A percentile compares a stretch with the other conserved stretches of the same genome.
These are phyloP conservation scores for Monilinia fructigena DNA, from an alignment of 2,329 filamentous ascomycete species.

Conservation along the genomic window DNA sequence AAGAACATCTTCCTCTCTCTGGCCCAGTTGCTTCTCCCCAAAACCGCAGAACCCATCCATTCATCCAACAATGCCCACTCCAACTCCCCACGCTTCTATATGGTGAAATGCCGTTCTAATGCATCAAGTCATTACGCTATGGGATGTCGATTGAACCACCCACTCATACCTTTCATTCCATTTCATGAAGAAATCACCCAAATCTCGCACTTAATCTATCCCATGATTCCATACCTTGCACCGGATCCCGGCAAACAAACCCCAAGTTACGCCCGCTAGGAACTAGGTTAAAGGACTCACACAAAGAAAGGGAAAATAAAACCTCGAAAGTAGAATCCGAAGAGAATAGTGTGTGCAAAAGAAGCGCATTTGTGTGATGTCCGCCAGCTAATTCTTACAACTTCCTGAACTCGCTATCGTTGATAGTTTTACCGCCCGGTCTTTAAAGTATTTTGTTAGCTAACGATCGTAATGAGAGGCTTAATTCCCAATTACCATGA, in stretches of 20 bases:
- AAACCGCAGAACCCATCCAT: not conserved
- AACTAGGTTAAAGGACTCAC: not conserved
- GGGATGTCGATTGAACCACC: not conserved
- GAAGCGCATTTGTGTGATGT: not conserved
- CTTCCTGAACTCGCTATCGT: not conserved
- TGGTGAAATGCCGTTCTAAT: slow-evolving; percentile 9
- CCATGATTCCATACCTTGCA: not conserved
- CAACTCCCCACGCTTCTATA: slow-evolving; percentile 11
- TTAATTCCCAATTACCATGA: slow-evolving; percentile 48
- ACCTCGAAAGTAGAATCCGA: not conserved
- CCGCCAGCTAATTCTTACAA: not conserved
- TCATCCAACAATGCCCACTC: not conserved
- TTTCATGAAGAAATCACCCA: not conserved
- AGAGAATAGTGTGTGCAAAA: not conserved
- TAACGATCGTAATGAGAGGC: slow-evolving; percentile 7
- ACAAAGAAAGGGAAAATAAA: not conserved
- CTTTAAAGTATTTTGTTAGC: slow-evolving; percentile 6
- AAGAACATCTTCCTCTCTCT: not conserved
- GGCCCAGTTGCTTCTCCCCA: not conserved
- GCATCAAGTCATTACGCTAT: not conserved
- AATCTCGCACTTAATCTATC: not conserved
- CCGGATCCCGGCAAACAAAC: not conserved
- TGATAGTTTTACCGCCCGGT: not conserved
- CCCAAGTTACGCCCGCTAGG: slow-evolving; percentile 1
- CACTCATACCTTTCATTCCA: not conserved